Base-by-base conservation (phyloP, 2,329 filamentous ascomycete species). In the Tolypocladium paradoxum region DNA sequence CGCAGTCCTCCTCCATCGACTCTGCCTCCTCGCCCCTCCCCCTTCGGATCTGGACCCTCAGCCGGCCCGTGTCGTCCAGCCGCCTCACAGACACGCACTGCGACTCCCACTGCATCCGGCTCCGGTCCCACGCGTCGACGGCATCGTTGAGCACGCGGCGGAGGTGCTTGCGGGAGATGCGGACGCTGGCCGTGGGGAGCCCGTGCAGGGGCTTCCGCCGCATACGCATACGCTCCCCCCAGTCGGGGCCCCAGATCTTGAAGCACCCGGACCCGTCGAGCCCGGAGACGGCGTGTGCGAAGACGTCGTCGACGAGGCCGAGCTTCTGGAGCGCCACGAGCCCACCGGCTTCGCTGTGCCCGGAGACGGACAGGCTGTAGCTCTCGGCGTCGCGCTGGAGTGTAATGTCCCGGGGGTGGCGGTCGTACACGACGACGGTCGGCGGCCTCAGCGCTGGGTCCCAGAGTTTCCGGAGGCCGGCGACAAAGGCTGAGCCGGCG, bases 401-500 rank as follows among this genome's bases (percentile, higher is more conserved):
- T 18, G 53, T 57, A 3, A 61, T 53, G 20, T 70, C 64, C 37
- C 60, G 54, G 12, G 62, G 55, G 50, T 75, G 71, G 29, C 74
- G 70, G 29, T 76, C 74, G 57, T 71, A 73, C 49, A 76, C 63
- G 47, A 63, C 59, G 46, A 76, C 61, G 4, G 56, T 61, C 1
- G 72, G 73, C 0, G 64, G 62, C 24, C 59, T 55, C 35, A 61
- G 49, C 0, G 53, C 50, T 2, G 62, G 54, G n/a, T 64, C 55
- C 69, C 72, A 76, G 4, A 68, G 63, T 49, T 69, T 70, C 35
- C 63, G 64, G 9, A 76, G 61, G 16, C 70, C 65, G 49, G 68
- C 60, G 29, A 66, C 68, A 52, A 77, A 76, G 7, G 71, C 62
- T 12, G 71, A 66, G 5, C 74, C 73, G 11, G 72, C 68, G 24